Percentiles rank a stretch among this genome's conserved stretches.
phyloP scores from a whole-genome alignment of 495 filamentous ascomycete species.

The Elasticomyces elasticus region DNA sequence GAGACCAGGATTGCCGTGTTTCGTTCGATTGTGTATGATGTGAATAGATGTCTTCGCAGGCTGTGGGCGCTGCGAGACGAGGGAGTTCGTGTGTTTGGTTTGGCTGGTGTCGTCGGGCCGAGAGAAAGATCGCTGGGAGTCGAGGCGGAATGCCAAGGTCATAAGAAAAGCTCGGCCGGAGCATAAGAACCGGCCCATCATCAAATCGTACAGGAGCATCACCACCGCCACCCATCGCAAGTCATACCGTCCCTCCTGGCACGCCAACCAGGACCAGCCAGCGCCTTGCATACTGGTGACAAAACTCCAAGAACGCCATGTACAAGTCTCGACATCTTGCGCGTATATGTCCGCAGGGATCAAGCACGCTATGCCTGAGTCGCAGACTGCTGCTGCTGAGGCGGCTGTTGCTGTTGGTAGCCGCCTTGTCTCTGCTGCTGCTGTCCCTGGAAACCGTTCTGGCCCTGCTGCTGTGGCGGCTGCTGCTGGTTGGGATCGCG shows the following conservation, averaged over 20 bases:
- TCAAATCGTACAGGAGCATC: constrained; percentile 13
- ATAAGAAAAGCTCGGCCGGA: constrained; percentile 9
- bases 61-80: too few species aligned
- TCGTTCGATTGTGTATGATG: not conserved
- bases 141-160: not conserved
- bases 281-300: not conserved
- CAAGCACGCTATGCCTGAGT: constrained; percentile 18
- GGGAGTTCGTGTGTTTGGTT: too few species aligned
- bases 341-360: not conserved
- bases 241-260: constrained; percentile 8
- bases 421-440: constrained; percentile 5
- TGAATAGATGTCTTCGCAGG: too few species aligned
- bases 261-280: constrained; percentile 13
- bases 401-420: constrained; percentile 7
- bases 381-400: constrained; percentile 3
- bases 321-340: constrained; percentile 8
- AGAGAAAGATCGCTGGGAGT: not conserved
- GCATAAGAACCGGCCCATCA: constrained; percentile 12
- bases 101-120: too few species aligned
- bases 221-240: constrained; percentile 1
- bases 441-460: constrained; percentile 15
- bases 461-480: too few species aligned
- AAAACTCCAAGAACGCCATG: constrained; percentile 11
- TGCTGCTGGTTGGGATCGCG: constrained; percentile 15
- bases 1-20: constrained; percentile 6